Conservation (phyloP, 2,329 filamentous ascomycete species). For the Aquanectria penicillioides region DNA sequence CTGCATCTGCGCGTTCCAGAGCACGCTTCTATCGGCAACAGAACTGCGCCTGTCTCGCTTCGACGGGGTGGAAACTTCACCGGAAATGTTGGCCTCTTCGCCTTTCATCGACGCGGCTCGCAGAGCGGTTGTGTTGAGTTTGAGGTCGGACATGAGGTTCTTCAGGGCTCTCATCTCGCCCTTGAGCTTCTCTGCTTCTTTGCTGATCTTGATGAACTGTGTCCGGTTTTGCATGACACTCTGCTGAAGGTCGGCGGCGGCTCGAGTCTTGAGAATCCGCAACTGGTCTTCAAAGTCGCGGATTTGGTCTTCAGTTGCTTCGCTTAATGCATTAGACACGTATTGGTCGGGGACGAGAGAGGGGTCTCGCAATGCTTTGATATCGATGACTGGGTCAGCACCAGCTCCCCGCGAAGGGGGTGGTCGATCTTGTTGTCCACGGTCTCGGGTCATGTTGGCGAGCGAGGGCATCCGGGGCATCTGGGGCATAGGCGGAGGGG, state of each 20-base stretch:
- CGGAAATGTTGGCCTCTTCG: conserved; percentile 59
- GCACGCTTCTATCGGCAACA: conserved; percentile 74
- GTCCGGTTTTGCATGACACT: conserved; percentile 97
- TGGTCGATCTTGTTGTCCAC: conserved; percentile 53
- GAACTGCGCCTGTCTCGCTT: conserved; percentile 89
- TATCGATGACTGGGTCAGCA: conserved; percentile 75
- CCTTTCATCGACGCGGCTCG: conserved; percentile 66
- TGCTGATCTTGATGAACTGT: conserved; percentile 99
- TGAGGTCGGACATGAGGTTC: conserved; percentile 92
- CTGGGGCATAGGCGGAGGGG: no score
- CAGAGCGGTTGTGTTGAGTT: conserved; percentile 76
- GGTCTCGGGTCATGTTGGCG: conserved; percentile 69
- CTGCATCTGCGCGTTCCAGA: conserved; percentile 75
- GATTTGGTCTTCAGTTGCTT: conserved; percentile 89
- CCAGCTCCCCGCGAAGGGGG: conserved; percentile 63
- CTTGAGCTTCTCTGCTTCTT: conserved; percentile 98
- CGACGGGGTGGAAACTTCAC: conserved; percentile 60
- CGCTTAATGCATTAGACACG: conserved; percentile 77
- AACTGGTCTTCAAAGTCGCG: conserved; percentile 81
- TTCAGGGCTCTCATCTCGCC: conserved; percentile 92
- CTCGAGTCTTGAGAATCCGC: conserved; percentile 79
- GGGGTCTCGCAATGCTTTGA: conserved; percentile 82
- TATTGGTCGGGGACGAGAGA: conserved; percentile 83
- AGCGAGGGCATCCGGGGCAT: conserved; percentile 74
- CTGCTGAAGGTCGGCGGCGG: conserved; percentile 86